phyloP scores from a whole-genome alignment of 75 land plant species.

The Gnetum montanum region DNA sequence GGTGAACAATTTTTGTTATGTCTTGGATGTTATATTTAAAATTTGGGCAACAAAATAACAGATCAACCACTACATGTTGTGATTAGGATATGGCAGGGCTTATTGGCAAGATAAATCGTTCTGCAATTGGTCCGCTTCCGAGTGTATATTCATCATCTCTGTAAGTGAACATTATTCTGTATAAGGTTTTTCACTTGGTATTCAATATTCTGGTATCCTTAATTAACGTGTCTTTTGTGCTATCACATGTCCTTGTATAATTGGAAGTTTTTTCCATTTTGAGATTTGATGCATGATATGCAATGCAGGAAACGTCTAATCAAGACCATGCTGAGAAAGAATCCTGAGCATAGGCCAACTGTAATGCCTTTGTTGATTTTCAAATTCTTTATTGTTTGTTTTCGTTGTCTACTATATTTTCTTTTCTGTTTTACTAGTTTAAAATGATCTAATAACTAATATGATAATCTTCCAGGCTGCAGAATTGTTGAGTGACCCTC shows the following conservation, averaged over 20 bases:
- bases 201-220: no score
- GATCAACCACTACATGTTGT: no score
- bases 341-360: constrained; percentile 90
- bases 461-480: constrained; percentile 35
- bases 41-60: no score
- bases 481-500: constrained; percentile 58
- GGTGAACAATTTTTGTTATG: no score
- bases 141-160: constrained; percentile 74
- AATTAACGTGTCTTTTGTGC: no score
- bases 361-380: constrained; percentile 32
- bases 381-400: not conserved
- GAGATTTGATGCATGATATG: no score
- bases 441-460: not conserved
- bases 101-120: constrained; percentile 92
- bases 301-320: constrained; percentile 72
- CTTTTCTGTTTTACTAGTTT: not conserved
- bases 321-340: constrained; percentile 93
- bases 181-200: no score
- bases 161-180: constrained; percentile 45
- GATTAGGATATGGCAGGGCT: constrained; percentile 99
- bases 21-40: no score
- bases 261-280: no score
- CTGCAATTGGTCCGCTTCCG: constrained; percentile 89
- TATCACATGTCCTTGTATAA: no score
- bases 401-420: not conserved